Evolutionary conservation across 2,329 filamentous ascomycete genomes (phyloP).

Genomic region (Pseudonectria buxi): DNA sequence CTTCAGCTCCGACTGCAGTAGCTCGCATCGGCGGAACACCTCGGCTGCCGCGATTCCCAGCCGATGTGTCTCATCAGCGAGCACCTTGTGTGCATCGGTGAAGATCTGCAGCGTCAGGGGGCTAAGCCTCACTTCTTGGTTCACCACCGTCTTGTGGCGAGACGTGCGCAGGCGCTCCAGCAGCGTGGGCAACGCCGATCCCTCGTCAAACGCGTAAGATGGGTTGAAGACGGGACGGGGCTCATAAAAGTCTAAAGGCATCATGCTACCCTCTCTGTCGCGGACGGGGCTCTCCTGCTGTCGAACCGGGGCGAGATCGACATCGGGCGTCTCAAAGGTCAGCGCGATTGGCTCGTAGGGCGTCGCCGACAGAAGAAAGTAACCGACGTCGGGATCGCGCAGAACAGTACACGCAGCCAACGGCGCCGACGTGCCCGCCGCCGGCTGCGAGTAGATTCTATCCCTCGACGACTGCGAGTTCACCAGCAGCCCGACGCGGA

Average conservation of each 20-base stretch:
- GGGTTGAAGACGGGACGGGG: constrained; percentile 62
- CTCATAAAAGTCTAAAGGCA: constrained; percentile 48
- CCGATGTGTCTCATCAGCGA: constrained; percentile 62
- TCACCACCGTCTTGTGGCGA: constrained; percentile 53
- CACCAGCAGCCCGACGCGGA: constrained; percentile 53
- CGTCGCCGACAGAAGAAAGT: constrained; percentile 55
- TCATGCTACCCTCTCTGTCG: constrained; percentile 35
- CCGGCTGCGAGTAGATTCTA: constrained; percentile 48
- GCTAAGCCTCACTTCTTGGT: constrained; percentile 63
- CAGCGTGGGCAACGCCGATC: constrained; percentile 48
- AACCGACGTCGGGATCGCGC: constrained; percentile 56
- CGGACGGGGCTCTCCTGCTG: constrained; percentile 36
- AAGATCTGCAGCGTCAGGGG: constrained; percentile 65
- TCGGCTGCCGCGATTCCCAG: constrained; percentile 65
- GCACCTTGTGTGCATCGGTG: constrained; percentile 64
- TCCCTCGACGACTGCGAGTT: constrained; percentile 53
- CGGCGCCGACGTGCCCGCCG: constrained; percentile 38
- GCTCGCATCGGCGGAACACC: constrained; percentile 63
- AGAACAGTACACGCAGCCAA: constrained; percentile 49
- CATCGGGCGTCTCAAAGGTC: constrained; percentile 53
- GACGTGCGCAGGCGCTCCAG: constrained; percentile 52
- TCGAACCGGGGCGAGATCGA: constrained; percentile 37
- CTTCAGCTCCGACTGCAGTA: constrained; percentile 59
- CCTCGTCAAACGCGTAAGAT: constrained; percentile 51
- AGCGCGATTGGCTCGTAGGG: constrained; percentile 51